Conservation (phyloP, 768 basidiomycete genomes). For the Lentinula detonsa region DNA sequence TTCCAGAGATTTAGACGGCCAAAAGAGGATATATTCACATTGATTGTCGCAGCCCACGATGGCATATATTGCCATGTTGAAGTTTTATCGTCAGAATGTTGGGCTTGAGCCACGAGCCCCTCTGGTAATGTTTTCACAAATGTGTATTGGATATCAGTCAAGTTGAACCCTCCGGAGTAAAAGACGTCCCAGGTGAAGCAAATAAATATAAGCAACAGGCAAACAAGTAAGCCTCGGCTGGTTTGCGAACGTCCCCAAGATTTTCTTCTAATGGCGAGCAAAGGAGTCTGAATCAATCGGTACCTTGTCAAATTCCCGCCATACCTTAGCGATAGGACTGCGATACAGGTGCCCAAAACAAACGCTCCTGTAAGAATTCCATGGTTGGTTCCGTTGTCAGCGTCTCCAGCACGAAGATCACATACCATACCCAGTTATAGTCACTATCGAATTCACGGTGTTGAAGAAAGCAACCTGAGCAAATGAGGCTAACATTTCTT, state of each 20-base stretch:
- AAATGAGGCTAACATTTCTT: background rate
- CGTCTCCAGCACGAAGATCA: background rate
- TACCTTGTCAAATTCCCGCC: background rate
- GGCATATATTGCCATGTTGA: background rate
- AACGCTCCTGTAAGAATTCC: background rate
- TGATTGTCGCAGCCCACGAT: background rate
- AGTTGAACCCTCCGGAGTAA: background rate
- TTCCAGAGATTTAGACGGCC: background rate
- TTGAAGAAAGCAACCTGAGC: background rate
- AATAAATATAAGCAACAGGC: background rate
- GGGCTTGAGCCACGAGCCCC: background rate
- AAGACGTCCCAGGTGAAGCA: background rate
- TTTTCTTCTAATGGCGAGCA: background rate
- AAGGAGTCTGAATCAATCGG: no score
- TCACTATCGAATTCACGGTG: background rate
- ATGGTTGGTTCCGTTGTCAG: background rate
- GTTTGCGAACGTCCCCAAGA: background rate
- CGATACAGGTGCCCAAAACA: background rate
- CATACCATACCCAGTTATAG: background rate
- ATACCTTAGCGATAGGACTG: background rate
- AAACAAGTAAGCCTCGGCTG: background rate
- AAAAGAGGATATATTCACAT: background rate
- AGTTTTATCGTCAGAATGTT: background rate
- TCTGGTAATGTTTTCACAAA: background rate
- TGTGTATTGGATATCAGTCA: background rate